Percentiles rank a stretch among this genome's conserved stretches.
Conservation (phyloP, 768 basidiomycete genomes). For the Glaciozyma antarctica region DNA sequence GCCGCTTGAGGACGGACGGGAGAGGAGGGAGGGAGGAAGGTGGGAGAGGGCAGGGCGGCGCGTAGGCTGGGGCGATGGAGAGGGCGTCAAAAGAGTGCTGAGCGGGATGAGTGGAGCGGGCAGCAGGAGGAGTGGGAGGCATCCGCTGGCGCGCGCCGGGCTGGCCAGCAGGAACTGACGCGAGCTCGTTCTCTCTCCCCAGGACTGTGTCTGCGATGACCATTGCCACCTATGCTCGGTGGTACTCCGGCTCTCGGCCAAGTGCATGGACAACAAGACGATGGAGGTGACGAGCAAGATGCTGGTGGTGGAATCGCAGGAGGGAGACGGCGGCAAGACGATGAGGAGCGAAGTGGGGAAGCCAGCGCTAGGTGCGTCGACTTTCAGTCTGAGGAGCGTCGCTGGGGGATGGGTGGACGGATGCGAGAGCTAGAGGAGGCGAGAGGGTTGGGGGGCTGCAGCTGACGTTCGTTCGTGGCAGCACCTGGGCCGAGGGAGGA, state of each 20-base stretch:
- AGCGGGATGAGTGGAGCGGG: not conserved
- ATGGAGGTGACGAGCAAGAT: conserved; percentile 81
- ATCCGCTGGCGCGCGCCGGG: too few relatives aligned
- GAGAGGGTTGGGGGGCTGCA: not conserved
- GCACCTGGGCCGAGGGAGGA: not conserved
- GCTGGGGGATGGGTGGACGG: not conserved
- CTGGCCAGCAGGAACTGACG: too few relatives aligned
- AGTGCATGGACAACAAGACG: conserved; percentile 56
- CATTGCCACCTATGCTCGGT: conserved; percentile 82
- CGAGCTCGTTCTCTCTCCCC: not conserved
- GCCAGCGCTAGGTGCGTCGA: conserved; percentile 28
- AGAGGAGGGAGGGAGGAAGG: not conserved
- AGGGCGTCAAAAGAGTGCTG: too few relatives aligned
- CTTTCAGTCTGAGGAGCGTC: not conserved
- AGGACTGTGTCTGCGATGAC: conserved; percentile 87
- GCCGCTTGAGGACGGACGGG: not conserved
- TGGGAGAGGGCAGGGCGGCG: not conserved
- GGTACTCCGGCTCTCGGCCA: conserved; percentile 63
- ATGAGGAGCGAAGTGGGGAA: conserved; percentile 18
- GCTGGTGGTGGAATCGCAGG: conserved; percentile 41
- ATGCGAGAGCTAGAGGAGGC: not conserved
- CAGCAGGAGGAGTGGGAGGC: not conserved
- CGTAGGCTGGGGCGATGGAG: not conserved
- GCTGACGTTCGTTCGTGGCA: not conserved
- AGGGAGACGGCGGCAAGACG: not conserved